Percentiles rank a stretch among this genome's conserved stretches.
These are phyloP conservation scores for Litchi chinensis DNA, from an alignment of 345 rosid species.

Conservation along the genomic window DNA sequence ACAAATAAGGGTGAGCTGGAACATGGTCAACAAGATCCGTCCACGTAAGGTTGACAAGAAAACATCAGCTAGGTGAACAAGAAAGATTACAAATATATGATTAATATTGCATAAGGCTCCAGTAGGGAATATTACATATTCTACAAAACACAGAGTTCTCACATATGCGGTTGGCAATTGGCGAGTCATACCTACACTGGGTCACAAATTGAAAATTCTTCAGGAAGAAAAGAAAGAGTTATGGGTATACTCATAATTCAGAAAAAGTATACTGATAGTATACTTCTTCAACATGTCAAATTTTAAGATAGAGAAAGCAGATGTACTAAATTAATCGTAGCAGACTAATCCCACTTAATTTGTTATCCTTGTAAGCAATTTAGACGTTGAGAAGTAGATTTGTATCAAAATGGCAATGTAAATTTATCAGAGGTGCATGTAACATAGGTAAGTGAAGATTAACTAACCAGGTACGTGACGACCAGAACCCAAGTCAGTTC, in stretches of 20 bases:
- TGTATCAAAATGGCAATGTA: not conserved
- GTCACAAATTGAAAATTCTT: not conserved
- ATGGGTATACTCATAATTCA: not conserved
- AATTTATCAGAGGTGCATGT: not conserved
- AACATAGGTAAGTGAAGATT: conserved; percentile 14
- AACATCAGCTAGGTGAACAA: not conserved
- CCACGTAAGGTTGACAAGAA: not conserved
- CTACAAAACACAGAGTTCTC: not conserved
- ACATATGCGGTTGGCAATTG: not conserved
- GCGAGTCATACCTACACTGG: not conserved
- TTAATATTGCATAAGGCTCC: not conserved
- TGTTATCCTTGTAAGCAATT: not conserved
- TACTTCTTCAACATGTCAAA: not conserved
- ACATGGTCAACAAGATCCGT: not conserved
- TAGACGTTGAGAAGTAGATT: too few relatives aligned
- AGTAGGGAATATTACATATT: not conserved
- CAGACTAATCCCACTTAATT: conserved; percentile 2
- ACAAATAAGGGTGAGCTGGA: not conserved
- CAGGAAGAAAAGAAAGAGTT: not conserved
- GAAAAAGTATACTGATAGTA: not conserved
- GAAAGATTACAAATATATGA: not conserved
- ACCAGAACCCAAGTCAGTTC: conserved; percentile 76
- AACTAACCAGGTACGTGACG: conserved; percentile 73
- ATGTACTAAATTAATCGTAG: not conserved
- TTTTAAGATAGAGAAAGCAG: not conserved